Conservation (phyloP, 2,329 filamentous ascomycete species). For the Scedosporium minutisporum region DNA sequence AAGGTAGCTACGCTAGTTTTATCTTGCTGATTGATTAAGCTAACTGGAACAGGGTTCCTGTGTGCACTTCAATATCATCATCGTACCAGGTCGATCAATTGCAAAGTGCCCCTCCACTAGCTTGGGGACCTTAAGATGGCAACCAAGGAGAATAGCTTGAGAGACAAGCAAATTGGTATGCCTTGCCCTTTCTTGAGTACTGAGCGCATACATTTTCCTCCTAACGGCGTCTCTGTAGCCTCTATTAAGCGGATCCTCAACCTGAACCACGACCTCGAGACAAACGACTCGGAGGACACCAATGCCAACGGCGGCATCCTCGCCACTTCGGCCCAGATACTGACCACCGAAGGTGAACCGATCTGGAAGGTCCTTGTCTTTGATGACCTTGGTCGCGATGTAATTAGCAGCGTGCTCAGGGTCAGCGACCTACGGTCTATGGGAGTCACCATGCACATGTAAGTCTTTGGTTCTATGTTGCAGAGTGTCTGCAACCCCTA, state of each 20-base stretch:
- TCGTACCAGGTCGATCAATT: neutral
- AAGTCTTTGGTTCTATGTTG: conserved; percentile 17
- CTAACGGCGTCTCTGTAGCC: conserved; percentile 36
- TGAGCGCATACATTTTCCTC: neutral
- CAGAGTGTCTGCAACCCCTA: neutral
- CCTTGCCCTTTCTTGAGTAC: neutral
- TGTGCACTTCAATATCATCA: no score
- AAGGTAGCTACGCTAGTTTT: neutral
- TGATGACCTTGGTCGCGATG: conserved; percentile 81
- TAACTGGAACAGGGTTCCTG: neutral
- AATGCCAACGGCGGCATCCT: conserved; percentile 47
- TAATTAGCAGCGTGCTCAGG: conserved; percentile 90
- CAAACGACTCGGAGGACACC: conserved; percentile 52
- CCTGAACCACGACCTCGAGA: conserved; percentile 65
- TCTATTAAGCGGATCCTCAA: conserved; percentile 95
- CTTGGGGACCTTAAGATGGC: conserved; percentile 28
- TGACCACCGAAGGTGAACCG: conserved; percentile 80
- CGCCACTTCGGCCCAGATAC: conserved; percentile 64
- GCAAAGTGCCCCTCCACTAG: conserved; percentile 15
- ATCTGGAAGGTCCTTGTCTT: conserved; percentile 98
- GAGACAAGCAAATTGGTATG: conserved; percentile 42
- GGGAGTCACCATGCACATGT: conserved; percentile 97
- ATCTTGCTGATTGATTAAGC: neutral
- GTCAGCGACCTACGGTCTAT: conserved; percentile 87
- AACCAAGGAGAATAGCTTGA: conserved; percentile 34